Evolutionary conservation across 495 filamentous ascomycete genomes (phyloP).

Genomic region (Elaphomyces granulatus): DNA sequence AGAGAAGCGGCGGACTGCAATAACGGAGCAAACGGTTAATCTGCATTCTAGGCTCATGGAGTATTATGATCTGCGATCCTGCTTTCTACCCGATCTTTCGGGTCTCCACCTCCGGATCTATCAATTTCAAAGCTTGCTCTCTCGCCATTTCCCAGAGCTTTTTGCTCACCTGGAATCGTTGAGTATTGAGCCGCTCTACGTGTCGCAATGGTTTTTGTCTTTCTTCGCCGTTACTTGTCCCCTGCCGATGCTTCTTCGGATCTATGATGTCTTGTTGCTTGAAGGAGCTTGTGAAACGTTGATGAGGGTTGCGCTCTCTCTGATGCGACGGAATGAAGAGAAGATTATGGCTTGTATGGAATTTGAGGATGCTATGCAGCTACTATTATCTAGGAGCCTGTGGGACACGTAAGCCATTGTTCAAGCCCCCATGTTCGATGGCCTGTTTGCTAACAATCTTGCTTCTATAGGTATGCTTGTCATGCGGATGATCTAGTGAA

Average conservation of each 20-base stretch:
- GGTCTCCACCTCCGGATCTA: constrained; percentile 93
- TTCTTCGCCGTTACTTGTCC: constrained; percentile 98
- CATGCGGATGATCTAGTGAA: constrained; percentile 93
- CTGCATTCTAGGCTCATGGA: constrained; percentile 69
- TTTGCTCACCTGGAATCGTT: constrained; percentile 69
- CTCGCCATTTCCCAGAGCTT: constrained; percentile 61
- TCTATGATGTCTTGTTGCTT: constrained; percentile 97
- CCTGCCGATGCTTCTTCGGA: constrained; percentile 93
- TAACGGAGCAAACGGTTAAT: too few relatives aligned
- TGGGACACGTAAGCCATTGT: constrained; percentile 81
- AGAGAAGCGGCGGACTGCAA: neutral
- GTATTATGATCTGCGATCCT: constrained; percentile 83
- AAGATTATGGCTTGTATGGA: constrained; percentile 72
- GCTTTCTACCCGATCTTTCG: constrained; percentile 86
- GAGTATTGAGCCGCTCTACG: constrained; percentile 82
- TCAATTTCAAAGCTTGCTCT: constrained; percentile 82
- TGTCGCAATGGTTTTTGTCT: constrained; percentile 98
- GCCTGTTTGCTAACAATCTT: too few relatives aligned
- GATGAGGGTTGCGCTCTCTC: constrained; percentile 92
- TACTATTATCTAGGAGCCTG: constrained; percentile 72
- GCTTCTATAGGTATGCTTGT: constrained; percentile 50
- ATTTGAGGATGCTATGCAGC: constrained; percentile 94
- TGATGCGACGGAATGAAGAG: constrained; percentile 91
- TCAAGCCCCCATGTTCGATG: too few relatives aligned
- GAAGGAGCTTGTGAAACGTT: constrained; percentile 94